Evolutionary conservation across 345 rosid genomes (phyloP).

Genomic region (Carallia brachiata): DNA sequence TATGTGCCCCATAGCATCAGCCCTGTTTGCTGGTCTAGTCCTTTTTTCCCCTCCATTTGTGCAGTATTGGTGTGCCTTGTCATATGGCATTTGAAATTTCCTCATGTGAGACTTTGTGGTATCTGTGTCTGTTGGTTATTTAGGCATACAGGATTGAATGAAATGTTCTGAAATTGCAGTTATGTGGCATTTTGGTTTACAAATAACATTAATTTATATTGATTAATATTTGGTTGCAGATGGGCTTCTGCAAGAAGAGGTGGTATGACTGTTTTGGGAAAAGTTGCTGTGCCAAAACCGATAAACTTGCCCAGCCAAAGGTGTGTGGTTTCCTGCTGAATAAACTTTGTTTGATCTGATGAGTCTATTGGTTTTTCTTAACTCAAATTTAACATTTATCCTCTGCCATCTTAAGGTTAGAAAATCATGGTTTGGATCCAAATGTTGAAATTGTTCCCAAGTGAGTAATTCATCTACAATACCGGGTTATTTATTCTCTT

Average conservation of each 20-base stretch:
- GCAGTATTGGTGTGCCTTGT: too few relatives aligned
- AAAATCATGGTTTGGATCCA: constrained; percentile 95
- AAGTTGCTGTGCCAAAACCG: constrained; percentile 95
- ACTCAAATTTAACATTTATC: constrained; percentile 3
- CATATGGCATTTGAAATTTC: too few relatives aligned
- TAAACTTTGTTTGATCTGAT: background rate
- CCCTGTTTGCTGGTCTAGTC: too few relatives aligned
- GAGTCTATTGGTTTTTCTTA: background rate
- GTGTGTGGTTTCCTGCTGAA: constrained; percentile 35
- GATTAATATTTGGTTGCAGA: constrained; percentile 35
- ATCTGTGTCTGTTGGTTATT: too few relatives aligned
- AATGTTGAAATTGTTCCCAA: constrained; percentile 98
- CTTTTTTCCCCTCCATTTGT: too few relatives aligned
- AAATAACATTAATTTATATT: background rate
- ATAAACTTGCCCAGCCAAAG: constrained; percentile 97
- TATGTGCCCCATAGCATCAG: too few relatives aligned
- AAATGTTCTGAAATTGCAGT: too few relatives aligned
- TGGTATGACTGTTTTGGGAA: constrained; percentile 91
- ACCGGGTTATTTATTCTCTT: background rate
- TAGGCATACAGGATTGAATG: too few relatives aligned
- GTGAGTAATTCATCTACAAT: constrained; percentile 46
- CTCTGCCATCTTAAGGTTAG: constrained; percentile 63
- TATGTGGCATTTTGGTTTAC: background rate
- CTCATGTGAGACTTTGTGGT: too few relatives aligned
- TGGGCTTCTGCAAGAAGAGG: constrained; percentile 83